These are phyloP conservation scores for Auricularia auricula-judae DNA, from an alignment of 768 basidiomycete genomes.

Conservation along the genomic window DNA sequence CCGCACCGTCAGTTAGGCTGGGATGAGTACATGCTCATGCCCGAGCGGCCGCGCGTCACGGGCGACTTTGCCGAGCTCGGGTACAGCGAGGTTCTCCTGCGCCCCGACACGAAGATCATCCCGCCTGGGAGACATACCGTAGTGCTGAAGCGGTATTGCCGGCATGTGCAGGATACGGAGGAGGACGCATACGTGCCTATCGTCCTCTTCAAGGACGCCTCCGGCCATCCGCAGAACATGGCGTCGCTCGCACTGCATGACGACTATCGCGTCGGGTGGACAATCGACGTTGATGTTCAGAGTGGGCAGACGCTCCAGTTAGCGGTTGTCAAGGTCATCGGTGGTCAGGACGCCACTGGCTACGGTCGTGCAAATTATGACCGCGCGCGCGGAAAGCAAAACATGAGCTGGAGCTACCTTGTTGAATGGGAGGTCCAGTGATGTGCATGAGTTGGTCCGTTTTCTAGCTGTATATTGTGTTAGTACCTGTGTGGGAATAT, in stretches of 20 bases:
- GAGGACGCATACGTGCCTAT: not conserved
- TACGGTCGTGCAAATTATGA: not conserved
- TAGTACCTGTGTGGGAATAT: too few relatives aligned
- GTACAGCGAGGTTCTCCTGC: not conserved
- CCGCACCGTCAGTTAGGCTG: not conserved
- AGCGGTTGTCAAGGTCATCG: not conserved
- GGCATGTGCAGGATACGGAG: not conserved
- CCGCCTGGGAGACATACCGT: not conserved
- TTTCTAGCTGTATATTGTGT: too few relatives aligned
- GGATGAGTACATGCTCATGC: not conserved
- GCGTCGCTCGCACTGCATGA: not conserved
- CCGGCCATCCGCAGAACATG: not conserved
- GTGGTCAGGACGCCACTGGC: not conserved
- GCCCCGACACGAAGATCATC: not conserved
- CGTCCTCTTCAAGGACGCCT: not conserved
- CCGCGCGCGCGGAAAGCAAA: not conserved
- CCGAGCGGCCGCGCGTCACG: not conserved
- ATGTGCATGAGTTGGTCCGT: too few relatives aligned
- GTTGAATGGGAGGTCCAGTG: not conserved
- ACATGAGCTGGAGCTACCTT: not conserved
- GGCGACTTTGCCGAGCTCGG: not conserved
- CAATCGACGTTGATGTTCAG: not conserved
- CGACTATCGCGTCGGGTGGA: not conserved
- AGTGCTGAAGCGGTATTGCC: not conserved
- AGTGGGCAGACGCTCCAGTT: not conserved